phyloP scores from a whole-genome alignment of 164 flowering plant genomes.

The Magnolia officinalis region DNA sequence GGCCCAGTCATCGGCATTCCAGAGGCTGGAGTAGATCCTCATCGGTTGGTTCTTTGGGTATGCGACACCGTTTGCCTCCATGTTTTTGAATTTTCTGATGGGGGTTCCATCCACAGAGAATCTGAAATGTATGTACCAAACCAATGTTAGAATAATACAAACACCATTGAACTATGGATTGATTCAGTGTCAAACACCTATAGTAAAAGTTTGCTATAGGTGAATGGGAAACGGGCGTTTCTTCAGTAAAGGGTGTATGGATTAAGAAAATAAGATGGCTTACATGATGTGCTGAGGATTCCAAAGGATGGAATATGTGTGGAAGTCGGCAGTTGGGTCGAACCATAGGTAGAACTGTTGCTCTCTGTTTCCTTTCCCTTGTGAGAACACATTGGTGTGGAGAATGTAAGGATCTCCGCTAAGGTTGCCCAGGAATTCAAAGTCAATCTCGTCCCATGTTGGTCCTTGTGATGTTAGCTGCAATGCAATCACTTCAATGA shows the following conservation, averaged over 20 bases:
- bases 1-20: conserved; percentile 14
- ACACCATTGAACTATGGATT: no score
- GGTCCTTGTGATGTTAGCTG: conserved; percentile 11
- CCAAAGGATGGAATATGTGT: conserved; percentile 14
- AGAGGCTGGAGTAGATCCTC: conserved; percentile 11
- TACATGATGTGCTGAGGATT: conserved; percentile 8
- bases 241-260: no score
- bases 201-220: no score
- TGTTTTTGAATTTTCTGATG: conserved; percentile 7
- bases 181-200: no score
- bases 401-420: conserved; percentile 9
- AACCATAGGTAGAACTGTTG: conserved; percentile 13
- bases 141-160: no score
- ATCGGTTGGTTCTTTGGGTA: conserved; percentile 9
- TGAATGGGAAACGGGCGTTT: no score
- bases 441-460: conserved; percentile 9
- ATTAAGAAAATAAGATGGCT: neutral
- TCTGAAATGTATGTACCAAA: neutral
- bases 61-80: neutral
- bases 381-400: conserved; percentile 11
- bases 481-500: neutral
- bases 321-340: conserved; percentile 7
- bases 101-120: conserved; percentile 11
- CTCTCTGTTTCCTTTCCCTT: conserved; percentile 13
- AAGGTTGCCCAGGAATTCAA: conserved; percentile 11